These are phyloP conservation scores for Neoascochyta sp. DNA, from an alignment of 2,329 filamentous ascomycete genomes.

Conservation along the genomic window DNA sequence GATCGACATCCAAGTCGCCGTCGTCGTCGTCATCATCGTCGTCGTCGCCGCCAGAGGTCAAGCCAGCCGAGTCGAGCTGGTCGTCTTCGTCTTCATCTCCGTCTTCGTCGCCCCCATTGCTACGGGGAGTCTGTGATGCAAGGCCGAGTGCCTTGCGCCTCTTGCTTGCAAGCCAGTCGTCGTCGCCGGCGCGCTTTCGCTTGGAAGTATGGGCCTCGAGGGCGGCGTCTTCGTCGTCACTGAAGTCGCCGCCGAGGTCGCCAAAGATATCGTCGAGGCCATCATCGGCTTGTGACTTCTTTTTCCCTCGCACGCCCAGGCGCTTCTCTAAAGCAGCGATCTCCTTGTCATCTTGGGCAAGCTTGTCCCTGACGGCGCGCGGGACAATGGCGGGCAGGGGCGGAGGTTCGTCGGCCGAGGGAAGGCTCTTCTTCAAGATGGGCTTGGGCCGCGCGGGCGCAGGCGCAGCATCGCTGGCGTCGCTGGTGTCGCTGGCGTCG, in stretches of 20 bases:
- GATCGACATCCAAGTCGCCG: slow-evolving; percentile 16
- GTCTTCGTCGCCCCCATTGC: no score
- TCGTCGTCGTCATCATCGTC: slow-evolving; percentile 30
- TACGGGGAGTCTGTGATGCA: slow-evolving; percentile 9
- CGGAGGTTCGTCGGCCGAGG: slow-evolving; percentile 6
- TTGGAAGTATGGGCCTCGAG: slow-evolving; percentile 48
- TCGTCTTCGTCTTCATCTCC: slow-evolving; percentile 29
- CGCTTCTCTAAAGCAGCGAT: slow-evolving; percentile 86
- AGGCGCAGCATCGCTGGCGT: slow-evolving; percentile 35
- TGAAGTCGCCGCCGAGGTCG: slow-evolving; percentile 50
- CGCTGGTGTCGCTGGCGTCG: slow-evolving; percentile 26
- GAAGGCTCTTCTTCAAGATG: slow-evolving; percentile 23
- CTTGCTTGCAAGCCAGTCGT: slow-evolving; percentile 58
- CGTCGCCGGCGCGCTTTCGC: slow-evolving; percentile 56
- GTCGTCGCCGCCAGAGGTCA: slow-evolving; percentile 24
- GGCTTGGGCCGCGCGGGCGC: slow-evolving; percentile 27
- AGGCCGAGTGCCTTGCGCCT: slow-evolving; percentile 48
- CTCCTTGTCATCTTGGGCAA: slow-evolving; percentile 80
- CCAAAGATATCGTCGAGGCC: slow-evolving; percentile 76
- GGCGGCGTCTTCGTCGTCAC: slow-evolving; percentile 49
- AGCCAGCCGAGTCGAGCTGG: slow-evolving; percentile 9
- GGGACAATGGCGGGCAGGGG: slow-evolving; percentile 29
- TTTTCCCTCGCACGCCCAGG: slow-evolving; percentile 75
- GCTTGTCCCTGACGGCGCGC: slow-evolving; percentile 51
- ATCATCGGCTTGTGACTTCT: slow-evolving; percentile 69